Evolutionary conservation across 768 basidiomycete species (phyloP).

Genomic region (Agaricus blazei): DNA sequence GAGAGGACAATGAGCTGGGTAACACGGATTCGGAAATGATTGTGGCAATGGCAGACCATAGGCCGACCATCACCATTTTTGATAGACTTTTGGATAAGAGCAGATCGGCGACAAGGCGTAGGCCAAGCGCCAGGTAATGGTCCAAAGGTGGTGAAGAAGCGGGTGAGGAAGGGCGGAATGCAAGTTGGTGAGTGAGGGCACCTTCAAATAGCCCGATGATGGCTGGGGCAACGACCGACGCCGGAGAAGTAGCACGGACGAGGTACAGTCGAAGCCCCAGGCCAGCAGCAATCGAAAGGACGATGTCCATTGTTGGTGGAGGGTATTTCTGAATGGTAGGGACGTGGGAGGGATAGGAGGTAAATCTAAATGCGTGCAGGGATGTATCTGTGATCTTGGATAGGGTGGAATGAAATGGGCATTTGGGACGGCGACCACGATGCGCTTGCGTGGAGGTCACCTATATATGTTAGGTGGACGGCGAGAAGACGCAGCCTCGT

Average conservation of each 20-base stretch:
- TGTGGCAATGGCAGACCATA: constrained; percentile 33
- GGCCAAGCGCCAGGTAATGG: constrained; percentile 36
- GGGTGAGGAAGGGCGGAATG: constrained; percentile 32
- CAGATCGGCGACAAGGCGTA: constrained; percentile 39
- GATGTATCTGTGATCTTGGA: constrained; percentile 6
- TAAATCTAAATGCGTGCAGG: background rate
- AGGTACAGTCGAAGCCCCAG: constrained; percentile 36
- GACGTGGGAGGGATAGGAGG: background rate
- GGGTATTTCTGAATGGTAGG: background rate
- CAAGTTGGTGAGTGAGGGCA: constrained; percentile 35
- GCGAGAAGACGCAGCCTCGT: constrained; percentile 1
- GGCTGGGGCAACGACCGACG: constrained; percentile 24
- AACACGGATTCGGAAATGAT: constrained; percentile 26
- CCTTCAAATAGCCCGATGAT: constrained; percentile 42
- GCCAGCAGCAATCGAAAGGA: constrained; percentile 35
- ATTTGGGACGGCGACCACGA: constrained; percentile 3
- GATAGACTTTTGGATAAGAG: constrained; percentile 29
- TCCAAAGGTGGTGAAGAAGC: constrained; percentile 26
- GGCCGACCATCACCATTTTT: constrained; percentile 27
- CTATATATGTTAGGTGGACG: background rate
- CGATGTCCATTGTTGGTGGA: constrained; percentile 31
- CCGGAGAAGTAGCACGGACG: constrained; percentile 18
- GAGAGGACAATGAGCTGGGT: constrained; percentile 18
- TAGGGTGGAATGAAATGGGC: constrained; percentile 3
- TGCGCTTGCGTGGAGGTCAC: constrained; percentile 5